Base-by-base conservation (phyloP, 2,329 filamentous ascomycete species). In the Trichoderma oligosporum region DNA sequence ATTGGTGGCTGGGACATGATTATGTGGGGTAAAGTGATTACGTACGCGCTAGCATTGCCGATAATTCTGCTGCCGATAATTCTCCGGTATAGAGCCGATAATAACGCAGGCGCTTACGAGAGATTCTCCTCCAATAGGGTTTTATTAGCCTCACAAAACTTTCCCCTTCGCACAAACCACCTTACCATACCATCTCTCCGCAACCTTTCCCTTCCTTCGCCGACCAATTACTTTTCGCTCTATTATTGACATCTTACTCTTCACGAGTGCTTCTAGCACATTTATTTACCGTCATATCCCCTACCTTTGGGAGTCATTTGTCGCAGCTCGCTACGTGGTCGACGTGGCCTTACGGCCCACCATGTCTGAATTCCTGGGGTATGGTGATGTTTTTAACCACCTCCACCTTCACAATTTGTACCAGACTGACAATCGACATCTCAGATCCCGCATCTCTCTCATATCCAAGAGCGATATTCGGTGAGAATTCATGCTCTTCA, bases 381-480 rank as follows among this genome's bases (percentile, higher is more conserved):
- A 76, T 62, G 76, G 68, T 63, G 56, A 60, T 63, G 64, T 64
- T 63, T 64, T 66, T 66, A n/a, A n/a, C n/a, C n/a, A n/a, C 70
- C 39, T 48, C 48, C 4, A n/a, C n/a, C 22, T 27, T 24, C 1
- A 24, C 44, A 20, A 5, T 31, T 38, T 18, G n/a, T 11, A 20
- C 35, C 29, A 8, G 11, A 12, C 58, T 58, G 20, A 58, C 41
- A 18, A 16, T 20, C 20, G 33, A 16, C 4, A 39, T 49, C 58
- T 66, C 74, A 92, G 91, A 76, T 89, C 92, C 76, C 88, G 89
- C 73, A 97, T 97, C 80, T 96, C 91, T 62, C 85, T 97, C 77
- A 94, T 97, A 76, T 97, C 92, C 61, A 95, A 93, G 80, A 96
- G 91, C 75, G 91, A 96, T 77, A 96, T 97, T 77, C 89, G 92